These are phyloP conservation scores for Epichloe aotearoae DNA, from an alignment of 2,329 filamentous ascomycete species.

Conservation along the genomic window DNA sequence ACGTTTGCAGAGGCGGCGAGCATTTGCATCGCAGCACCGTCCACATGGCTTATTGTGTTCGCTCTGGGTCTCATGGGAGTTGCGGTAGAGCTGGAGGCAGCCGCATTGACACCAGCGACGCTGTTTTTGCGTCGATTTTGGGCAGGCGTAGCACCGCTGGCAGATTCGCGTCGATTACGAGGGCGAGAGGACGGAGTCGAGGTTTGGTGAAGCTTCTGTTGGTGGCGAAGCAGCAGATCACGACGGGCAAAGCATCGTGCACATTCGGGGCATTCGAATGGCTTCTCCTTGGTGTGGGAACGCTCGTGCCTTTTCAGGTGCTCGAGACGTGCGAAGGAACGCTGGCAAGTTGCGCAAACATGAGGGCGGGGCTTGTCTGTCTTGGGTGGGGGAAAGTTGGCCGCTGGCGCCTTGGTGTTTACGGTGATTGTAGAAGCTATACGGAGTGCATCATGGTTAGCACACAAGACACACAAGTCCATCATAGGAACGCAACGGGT, in stretches of 20 bases:
- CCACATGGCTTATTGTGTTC: slow-evolving; percentile 93
- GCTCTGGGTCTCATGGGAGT: slow-evolving; percentile 71
- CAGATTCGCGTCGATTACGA: slow-evolving; percentile 81
- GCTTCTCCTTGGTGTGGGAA: slow-evolving; percentile 98
- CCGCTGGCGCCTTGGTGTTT: slow-evolving; percentile 29
- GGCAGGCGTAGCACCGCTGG: slow-evolving; percentile 53
- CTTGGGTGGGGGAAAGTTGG: slow-evolving; percentile 70
- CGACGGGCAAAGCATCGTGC: slow-evolving; percentile 86
- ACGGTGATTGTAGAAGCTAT: slow-evolving; percentile 38
- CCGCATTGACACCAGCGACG: slow-evolving; percentile 45
- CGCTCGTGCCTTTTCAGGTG: slow-evolving; percentile 95
- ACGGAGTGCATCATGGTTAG: slow-evolving; percentile 13
- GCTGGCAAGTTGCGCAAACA: slow-evolving; percentile 78
- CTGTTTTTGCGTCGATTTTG: slow-evolving; percentile 82
- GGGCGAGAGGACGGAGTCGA: slow-evolving; percentile 78
- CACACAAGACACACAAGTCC: slow-evolving; percentile 9
- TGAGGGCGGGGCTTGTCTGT: slow-evolving; percentile 96
- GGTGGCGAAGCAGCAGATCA: slow-evolving; percentile 82
- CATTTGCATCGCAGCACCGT: slow-evolving; percentile 61
- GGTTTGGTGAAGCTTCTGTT: slow-evolving; percentile 96
- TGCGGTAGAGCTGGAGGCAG: slow-evolving; percentile 29
- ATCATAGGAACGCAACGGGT: not conserved
- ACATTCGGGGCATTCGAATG: slow-evolving; percentile 94
- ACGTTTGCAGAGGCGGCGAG: slow-evolving; percentile 44
- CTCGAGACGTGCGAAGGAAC: slow-evolving; percentile 88